phyloP scores from a whole-genome alignment of 2,329 filamentous ascomycete species.

The Talaromyces amestolkiae region DNA sequence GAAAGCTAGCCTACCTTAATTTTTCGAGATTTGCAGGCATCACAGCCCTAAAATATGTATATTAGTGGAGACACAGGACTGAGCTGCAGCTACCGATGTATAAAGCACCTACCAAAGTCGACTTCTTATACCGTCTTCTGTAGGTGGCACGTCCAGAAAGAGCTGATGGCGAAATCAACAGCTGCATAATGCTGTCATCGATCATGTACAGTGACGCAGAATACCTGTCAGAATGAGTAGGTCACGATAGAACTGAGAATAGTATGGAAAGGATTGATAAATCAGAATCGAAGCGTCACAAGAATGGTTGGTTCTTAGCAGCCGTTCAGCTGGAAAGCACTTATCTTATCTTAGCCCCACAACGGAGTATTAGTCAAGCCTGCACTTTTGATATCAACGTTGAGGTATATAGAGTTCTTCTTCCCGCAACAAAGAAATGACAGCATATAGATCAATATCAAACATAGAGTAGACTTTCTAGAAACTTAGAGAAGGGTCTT shows the following conservation, averaged over 20 bases:
- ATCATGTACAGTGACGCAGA: not conserved
- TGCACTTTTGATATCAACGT: too few relatives aligned
- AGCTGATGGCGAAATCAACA: not conserved
- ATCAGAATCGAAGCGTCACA: not conserved
- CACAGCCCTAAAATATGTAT: conserved; percentile 8
- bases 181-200: not conserved
- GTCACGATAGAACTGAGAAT: not conserved
- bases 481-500: too few relatives aligned
- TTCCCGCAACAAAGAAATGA: too few relatives aligned
- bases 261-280: not conserved
- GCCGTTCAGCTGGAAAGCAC: not conserved
- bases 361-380: not conserved
- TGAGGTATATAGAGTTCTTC: too few relatives aligned
- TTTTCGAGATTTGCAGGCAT: conserved; percentile 15
- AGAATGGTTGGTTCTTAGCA: not conserved
- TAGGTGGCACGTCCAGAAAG: not conserved
- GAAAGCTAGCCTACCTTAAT: conserved; percentile 5
- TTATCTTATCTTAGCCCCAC: not conserved
- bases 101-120: conserved; percentile 1
- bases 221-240: not conserved
- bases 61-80: not conserved
- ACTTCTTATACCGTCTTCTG: conserved; percentile 15
- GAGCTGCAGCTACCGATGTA: not conserved
- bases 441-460: too few relatives aligned
- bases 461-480: too few relatives aligned